Evolutionary conservation across 768 basidiomycete genomes (phyloP).

Genomic region (Boletus eberwhitei): DNA sequence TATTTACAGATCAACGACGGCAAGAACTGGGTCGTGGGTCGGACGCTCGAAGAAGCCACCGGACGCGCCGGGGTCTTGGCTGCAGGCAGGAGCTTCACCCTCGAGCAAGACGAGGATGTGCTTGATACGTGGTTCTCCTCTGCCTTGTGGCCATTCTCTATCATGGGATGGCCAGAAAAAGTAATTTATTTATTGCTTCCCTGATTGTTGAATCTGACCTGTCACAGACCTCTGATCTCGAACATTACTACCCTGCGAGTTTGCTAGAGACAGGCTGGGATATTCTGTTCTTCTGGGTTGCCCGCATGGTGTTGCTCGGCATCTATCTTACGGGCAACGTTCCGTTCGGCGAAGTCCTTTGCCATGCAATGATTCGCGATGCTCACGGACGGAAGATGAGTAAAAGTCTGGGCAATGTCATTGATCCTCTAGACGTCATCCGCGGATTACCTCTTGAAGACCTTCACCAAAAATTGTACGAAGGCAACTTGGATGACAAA

Average conservation of each 20-base stretch:
- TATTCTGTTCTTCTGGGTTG: slow-evolving; percentile 99
- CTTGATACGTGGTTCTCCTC: slow-evolving; percentile 99
- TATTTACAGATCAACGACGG: slow-evolving; percentile 55
- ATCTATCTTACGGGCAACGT: slow-evolving; percentile 83
- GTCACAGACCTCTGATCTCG: slow-evolving; percentile 67
- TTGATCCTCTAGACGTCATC: slow-evolving; percentile 95
- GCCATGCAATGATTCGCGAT: slow-evolving; percentile 98
- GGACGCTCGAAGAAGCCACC: slow-evolving; percentile 72
- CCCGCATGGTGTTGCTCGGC: slow-evolving; percentile 95
- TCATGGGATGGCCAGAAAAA: slow-evolving; percentile 96
- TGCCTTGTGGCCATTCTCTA: slow-evolving; percentile 95
- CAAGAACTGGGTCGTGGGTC: slow-evolving; percentile 89
- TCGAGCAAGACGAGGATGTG: slow-evolving; percentile 95
- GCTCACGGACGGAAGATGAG: slow-evolving; percentile 99
- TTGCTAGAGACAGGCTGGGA: slow-evolving; percentile 99
- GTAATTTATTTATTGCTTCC: slow-evolving; percentile 35
- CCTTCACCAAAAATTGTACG: slow-evolving; percentile 80
- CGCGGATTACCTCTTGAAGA: slow-evolving; percentile 75
- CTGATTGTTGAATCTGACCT: not conserved
- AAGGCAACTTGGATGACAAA: slow-evolving; percentile 91
- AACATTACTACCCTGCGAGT: slow-evolving; percentile 84
- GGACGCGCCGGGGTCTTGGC: slow-evolving; percentile 71
- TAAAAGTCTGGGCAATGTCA: slow-evolving; percentile 96
- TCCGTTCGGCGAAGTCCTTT: slow-evolving; percentile 94
- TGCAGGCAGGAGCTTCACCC: slow-evolving; percentile 58